Base-by-base conservation (phyloP, 176 grass and related monocot genomes). In the Pontederia paniculata region DNA sequence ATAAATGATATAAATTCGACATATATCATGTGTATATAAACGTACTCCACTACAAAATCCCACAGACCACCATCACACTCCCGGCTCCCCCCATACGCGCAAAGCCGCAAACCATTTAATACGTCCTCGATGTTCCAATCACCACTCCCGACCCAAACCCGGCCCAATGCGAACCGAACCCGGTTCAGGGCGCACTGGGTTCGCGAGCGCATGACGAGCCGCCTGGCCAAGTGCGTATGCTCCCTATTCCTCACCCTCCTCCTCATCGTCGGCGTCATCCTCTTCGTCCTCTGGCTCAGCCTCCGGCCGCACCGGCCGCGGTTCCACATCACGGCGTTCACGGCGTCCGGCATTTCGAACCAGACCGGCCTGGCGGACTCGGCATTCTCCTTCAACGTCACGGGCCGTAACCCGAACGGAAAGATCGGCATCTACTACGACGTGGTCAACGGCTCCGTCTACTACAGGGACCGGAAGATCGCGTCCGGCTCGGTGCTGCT, bases 221-320 rank as follows among this genome's bases (percentile, higher is more conserved):
- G 82, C 63, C 74, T 76, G 43, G 12, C 73, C 42, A 81, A 72
- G 63, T 79, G 81, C 82, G 9, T 87, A 41, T 87, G 82, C 69
- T 74, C 67, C 7, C 25, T 86, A 48, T 17, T 96, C 11, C 82
- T 96, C 8, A 50, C 41, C 12, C 42, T 96, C n/a, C 2, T 96
- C 21, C 52, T 96, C 53, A 0, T 81, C 60, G 52, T 44, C 46
- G 86, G 76, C 52, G 15, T 89, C 47, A 79, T 96, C 59, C 0
- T 96, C 17, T 90, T 96, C 80, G 43, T 90, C 54, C 79, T 81
- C 43, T 96, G 91, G 91, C 80, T 96, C 48, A 96, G 85, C 82
- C 82, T 96, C 52, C 79, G 91, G 0, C 91, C 91, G 18, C 91
- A 96, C 68, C 73, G 71, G 2, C 91, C 91, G 13, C 66, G 16